phyloP scores from a whole-genome alignment of 352 stramenopile species.

The Peronosclerospora sorghi region DNA sequence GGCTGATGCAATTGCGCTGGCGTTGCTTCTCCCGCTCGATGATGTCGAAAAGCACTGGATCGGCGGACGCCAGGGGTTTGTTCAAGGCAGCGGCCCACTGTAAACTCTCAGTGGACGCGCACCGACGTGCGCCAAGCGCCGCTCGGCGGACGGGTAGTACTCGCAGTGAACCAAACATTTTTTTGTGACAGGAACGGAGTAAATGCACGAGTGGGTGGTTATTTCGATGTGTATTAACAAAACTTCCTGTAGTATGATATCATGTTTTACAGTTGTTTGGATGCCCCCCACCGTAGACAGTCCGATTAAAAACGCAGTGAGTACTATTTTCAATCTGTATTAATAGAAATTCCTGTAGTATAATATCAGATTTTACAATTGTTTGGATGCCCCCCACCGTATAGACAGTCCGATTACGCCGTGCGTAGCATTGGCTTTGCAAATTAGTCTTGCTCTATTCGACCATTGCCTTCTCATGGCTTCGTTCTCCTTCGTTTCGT shows the following conservation, averaged over 20 bases:
- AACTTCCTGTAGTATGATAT: too few relatives aligned
- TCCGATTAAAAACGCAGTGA: too few relatives aligned
- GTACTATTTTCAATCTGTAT: too few relatives aligned
- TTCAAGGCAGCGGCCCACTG: slow-evolving; percentile 81
- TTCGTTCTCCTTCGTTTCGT: slow-evolving; percentile 3
- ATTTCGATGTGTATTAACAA: too few relatives aligned
- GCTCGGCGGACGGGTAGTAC: slow-evolving; percentile 9
- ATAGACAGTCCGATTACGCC: slow-evolving; percentile 3
- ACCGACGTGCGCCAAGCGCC: slow-evolving; percentile 19
- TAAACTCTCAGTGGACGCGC: slow-evolving; percentile 47
- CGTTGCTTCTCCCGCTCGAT: slow-evolving; percentile 97
- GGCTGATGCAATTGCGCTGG: slow-evolving; percentile 94
- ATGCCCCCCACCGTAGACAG: too few relatives aligned
- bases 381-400: slow-evolving; percentile 10
- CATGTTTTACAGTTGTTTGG: background rate
- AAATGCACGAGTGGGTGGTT: slow-evolving; percentile 17
- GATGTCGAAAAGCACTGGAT: slow-evolving; percentile 90
- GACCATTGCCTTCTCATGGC: slow-evolving; percentile 10
- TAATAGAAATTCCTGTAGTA: too few relatives aligned
- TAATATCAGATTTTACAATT: background rate
- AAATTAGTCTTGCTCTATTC: slow-evolving; percentile 1
- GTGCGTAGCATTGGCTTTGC: slow-evolving; percentile 3
- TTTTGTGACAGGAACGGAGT: slow-evolving; percentile 7
- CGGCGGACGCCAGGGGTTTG: slow-evolving; percentile 74
- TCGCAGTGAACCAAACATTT: slow-evolving; percentile 18